These are phyloP conservation scores for Fusarium pseudonygamai DNA, from an alignment of 2,329 filamentous ascomycete genomes.

Conservation along the genomic window DNA sequence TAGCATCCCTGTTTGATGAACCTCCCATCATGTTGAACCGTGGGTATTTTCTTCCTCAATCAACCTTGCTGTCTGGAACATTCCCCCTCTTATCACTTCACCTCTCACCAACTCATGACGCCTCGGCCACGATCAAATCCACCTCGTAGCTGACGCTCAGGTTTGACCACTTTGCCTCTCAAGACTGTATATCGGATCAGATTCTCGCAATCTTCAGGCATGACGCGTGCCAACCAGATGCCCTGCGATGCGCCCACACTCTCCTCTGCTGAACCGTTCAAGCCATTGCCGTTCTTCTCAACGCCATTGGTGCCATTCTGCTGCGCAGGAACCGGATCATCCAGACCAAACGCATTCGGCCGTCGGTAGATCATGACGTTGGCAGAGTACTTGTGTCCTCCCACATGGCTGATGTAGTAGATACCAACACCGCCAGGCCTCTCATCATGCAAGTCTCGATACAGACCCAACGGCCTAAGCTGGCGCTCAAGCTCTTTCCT, in stretches of 20 bases:
- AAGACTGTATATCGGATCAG: conserved; percentile 88
- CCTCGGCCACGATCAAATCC: conserved; percentile 88
- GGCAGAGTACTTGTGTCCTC: conserved; percentile 94
- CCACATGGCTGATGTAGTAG: conserved; percentile 96
- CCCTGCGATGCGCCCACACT: conserved; percentile 79
- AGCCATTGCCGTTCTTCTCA: conserved; percentile 27
- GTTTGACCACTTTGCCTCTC: conserved; percentile 94
- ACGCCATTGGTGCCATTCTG: conserved; percentile 42
- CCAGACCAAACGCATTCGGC: conserved; percentile 65
- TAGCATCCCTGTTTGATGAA: neutral
- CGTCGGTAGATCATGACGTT: conserved; percentile 92
- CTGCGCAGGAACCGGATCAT: conserved; percentile 49
- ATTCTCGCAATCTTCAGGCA: conserved; percentile 92
- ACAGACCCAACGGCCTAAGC: conserved; percentile 83
- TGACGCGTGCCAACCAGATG: conserved; percentile 88
- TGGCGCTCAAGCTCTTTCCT: conserved; percentile 89
- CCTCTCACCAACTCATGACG: conserved; percentile 84
- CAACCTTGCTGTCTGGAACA: neutral
- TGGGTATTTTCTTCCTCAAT: conserved; percentile 9
- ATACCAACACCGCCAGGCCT: conserved; percentile 92
- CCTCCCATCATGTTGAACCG: neutral
- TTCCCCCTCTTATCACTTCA: neutral
- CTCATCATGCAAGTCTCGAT: conserved; percentile 87
- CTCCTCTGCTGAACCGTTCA: conserved; percentile 38
- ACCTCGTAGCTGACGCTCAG: conserved; percentile 82